Evolutionary conservation across 345 rosid genomes (phyloP).

Genomic region (Gossypium arboreum): DNA sequence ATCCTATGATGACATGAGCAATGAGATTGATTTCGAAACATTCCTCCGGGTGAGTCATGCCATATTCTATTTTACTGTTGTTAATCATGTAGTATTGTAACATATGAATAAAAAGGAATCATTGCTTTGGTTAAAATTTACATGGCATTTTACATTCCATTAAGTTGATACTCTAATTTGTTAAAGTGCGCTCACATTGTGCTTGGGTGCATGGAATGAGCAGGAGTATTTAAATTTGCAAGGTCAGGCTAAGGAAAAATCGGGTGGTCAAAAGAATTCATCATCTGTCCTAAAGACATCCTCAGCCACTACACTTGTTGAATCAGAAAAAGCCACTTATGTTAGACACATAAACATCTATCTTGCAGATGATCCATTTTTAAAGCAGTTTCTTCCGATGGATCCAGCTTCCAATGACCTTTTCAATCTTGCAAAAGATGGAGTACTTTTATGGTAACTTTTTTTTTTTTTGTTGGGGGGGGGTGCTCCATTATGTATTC

Average conservation of each 20-base stretch:
- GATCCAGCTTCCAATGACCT: slow-evolving; percentile 66
- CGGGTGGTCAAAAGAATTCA: slow-evolving; percentile 51
- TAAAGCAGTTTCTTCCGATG: slow-evolving; percentile 84
- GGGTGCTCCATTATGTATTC: slow-evolving; percentile 3
- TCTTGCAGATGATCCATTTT: slow-evolving; percentile 78
- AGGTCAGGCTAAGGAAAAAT: slow-evolving; percentile 48
- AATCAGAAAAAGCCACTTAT: slow-evolving; percentile 74
- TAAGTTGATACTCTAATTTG: background rate
- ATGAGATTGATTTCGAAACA: slow-evolving; percentile 64
- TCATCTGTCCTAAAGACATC: slow-evolving; percentile 74
- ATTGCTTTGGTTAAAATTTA: background rate
- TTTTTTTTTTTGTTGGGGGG: background rate
- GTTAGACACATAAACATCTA: slow-evolving; percentile 88
- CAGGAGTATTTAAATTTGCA: slow-evolving; percentile 66
- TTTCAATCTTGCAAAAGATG: slow-evolving; percentile 79
- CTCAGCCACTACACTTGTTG: slow-evolving; percentile 53
- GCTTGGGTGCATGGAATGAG: slow-evolving; percentile 23
- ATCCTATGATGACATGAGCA: slow-evolving; percentile 32
- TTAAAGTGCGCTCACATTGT: slow-evolving; percentile 10
- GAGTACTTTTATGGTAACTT: slow-evolving; percentile 78
- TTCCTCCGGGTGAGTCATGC: slow-evolving; percentile 61
- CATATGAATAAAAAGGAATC: background rate
- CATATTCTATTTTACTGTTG: background rate
- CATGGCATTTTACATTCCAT: background rate
- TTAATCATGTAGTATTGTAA: background rate